Conservation (phyloP, 1,284 basidiomycete genomes). For the Leccinum subspadiceum region DNA sequence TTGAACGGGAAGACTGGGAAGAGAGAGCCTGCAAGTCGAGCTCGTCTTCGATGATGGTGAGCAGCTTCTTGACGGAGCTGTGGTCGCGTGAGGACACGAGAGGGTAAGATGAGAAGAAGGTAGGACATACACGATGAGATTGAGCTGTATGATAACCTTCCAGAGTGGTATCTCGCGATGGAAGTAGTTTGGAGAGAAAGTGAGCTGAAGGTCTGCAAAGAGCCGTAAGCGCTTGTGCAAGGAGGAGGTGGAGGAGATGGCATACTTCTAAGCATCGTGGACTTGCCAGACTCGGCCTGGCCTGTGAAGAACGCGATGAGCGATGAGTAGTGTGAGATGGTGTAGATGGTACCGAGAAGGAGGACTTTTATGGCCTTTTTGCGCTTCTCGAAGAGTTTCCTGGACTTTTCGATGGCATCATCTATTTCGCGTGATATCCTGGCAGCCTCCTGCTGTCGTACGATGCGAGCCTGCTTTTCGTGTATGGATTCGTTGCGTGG, state of each 20-base stretch:
- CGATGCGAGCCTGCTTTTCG: slow-evolving; percentile 41
- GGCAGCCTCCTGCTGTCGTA: slow-evolving; percentile 43
- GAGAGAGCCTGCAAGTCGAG: slow-evolving; percentile 34
- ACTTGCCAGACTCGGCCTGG: slow-evolving; percentile 71
- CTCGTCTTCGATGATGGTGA: slow-evolving; percentile 50
- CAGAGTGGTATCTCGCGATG: slow-evolving; percentile 55
- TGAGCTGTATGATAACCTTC: slow-evolving; percentile 65
- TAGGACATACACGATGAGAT: slow-evolving; percentile 54
- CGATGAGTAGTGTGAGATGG: not conserved
- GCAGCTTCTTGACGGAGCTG: slow-evolving; percentile 54
- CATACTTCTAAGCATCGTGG: slow-evolving; percentile 63
- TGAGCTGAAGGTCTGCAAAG: slow-evolving; percentile 59
- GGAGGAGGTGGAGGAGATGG: not conserved
- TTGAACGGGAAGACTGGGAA: slow-evolving; percentile 5
- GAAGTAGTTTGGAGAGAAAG: slow-evolving; percentile 61
- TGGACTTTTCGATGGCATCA: slow-evolving; percentile 48
- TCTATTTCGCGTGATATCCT: slow-evolving; percentile 56
- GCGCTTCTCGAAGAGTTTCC: slow-evolving; percentile 51
- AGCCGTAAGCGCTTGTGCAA: not conserved
- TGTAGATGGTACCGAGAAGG: slow-evolving; percentile 49
- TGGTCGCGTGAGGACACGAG: not conserved
- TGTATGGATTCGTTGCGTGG: slow-evolving; percentile 45
- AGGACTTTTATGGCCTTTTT: slow-evolving; percentile 62
- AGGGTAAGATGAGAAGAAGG: not conserved
- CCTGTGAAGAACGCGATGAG: slow-evolving; percentile 35